Base-by-base conservation (phyloP, 768 basidiomycete genomes). In the Erythrobasidium yunnanense region DNA sequence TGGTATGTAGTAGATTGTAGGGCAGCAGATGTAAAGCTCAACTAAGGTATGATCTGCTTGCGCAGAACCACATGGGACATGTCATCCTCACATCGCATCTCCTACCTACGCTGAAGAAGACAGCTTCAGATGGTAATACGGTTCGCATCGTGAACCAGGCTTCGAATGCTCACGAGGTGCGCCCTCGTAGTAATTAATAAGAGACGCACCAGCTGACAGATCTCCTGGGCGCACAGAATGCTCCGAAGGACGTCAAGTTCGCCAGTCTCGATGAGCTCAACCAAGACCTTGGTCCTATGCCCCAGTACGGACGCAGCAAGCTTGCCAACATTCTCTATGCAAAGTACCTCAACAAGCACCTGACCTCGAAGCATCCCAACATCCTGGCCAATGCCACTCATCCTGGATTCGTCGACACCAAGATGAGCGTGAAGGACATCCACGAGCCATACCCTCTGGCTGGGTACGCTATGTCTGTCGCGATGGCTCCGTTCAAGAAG, bases 381-480 rank as follows among this genome's bases (percentile, higher is more conserved):
- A n/a, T 67, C 8, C 55, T 67, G 22, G 56, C 35, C 58, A 67
- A 67, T 51, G 66, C 66, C 20, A 66, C 45, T 30, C 66, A 67
- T 27, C 66, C 66, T 4, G 66, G 66, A 18, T 56, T 67, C 29
- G 66, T 67, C 13, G 42, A 34, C 18, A 67, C 57, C 27, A 46
- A 60, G 25, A 33, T 32, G 47, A 60, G 57, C 30, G 33, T 22
- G 15, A 42, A 66, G 22, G 34, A 67, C 49, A 67, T 67, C 30
- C 42, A 47, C 25, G 66, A 67, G 46, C 60, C 66, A 5, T 67
- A 66, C 42, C 66, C 66, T 17, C 4, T 67, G 8, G 57, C 42
- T 4, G 66, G 66, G 2, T 62, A 67, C 33, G 62, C n/a, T 18
- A 62, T 67, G 57, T 30, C 35, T 6, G 57, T 50, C 5, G 66